Base-by-base conservation (phyloP, 2,329 filamentous ascomycete genomes). In the Cercospora berteroae region DNA sequence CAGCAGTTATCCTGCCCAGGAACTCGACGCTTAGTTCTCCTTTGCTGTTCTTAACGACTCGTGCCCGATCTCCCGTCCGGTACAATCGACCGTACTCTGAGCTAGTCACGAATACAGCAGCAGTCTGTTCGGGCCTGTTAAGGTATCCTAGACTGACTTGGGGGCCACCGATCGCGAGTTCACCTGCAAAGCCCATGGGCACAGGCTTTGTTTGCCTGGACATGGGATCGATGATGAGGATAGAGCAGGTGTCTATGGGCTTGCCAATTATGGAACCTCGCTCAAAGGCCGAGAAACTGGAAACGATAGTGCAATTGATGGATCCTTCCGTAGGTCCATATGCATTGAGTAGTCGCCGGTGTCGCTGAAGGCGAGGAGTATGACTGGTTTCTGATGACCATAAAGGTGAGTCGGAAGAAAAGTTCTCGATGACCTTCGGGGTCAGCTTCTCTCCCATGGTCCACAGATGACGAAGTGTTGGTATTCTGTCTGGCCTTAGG, bases 301-400 rank as follows among this genome's bases (percentile, higher is more conserved):
- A 42, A 16, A 42, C 36, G 36, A 42, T 42, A n/a, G 63, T 68
- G 55, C 70, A 69, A 39, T 69, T 69, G 16, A 72, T 69, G 12
- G 66, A 63, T 25, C 58, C 65, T 33, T 72, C 70, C 1, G 68
- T 70, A 23, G 70, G 70, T 29, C 70, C 70, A 39, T 72, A 72
- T 8, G 55, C 66, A 44, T 72, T 72, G 31, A 67, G 60, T 5
- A 72, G 63, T 18, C 42, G 60, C 9, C 63, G 44, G 4, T 63
- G 57, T 12, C 60, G 31, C 25, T 69, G 67, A 23, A 69, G 60
- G n/a, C 61, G 36, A 8, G 65, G 65, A 8, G 55, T 50, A 42
- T 67, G 67, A 12, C 60, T 67, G 25, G 39, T 55, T 5, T 39
- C 29, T 23, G 58, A 61, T 16, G 56, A 39, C 18, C 66, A 60